Percentiles rank a stretch among this genome's conserved stretches.
These are phyloP conservation scores for Castanea sativa DNA, from an alignment of 306 rosid species.

Conservation along the genomic window DNA sequence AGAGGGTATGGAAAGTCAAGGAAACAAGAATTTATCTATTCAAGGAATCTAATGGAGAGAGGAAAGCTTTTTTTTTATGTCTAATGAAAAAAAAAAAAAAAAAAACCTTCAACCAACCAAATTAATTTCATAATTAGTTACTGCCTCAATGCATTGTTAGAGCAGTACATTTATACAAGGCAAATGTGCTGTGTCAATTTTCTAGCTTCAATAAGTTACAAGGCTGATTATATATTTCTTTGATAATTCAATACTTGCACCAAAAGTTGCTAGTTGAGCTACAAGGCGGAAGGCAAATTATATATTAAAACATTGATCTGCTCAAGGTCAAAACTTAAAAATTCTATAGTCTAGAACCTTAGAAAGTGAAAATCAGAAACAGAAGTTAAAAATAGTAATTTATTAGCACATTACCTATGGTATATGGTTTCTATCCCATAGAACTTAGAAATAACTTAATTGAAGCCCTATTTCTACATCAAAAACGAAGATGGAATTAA, in stretches of 20 bases:
- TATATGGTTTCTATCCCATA: not conserved
- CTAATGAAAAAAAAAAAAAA: not conserved
- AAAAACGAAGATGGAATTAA: no score
- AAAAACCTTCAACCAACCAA: not conserved
- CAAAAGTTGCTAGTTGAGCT: no score
- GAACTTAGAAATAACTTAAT: not conserved
- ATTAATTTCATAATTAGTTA: not conserved
- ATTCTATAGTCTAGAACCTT: not conserved
- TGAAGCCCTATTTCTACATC: no score
- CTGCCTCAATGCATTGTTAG: not conserved
- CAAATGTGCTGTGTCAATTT: no score
- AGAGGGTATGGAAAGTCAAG: slow-evolving; percentile 42
- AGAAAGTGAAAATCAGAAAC: not conserved
- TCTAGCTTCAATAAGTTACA: no score
- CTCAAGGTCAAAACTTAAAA: not conserved
- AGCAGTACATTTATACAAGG: not conserved
- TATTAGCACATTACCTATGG: not conserved
- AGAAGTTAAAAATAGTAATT: not conserved
- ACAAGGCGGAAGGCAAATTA: no score
- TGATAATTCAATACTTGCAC: no score
- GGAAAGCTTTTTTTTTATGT: no score
- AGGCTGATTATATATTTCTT: no score
- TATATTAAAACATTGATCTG: not conserved
- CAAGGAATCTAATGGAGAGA: not conserved
- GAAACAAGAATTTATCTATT: slow-evolving; percentile 11